Base-by-base conservation (phyloP, 2,329 filamentous ascomycete genomes). In the Fusarium brachygibbosum region DNA sequence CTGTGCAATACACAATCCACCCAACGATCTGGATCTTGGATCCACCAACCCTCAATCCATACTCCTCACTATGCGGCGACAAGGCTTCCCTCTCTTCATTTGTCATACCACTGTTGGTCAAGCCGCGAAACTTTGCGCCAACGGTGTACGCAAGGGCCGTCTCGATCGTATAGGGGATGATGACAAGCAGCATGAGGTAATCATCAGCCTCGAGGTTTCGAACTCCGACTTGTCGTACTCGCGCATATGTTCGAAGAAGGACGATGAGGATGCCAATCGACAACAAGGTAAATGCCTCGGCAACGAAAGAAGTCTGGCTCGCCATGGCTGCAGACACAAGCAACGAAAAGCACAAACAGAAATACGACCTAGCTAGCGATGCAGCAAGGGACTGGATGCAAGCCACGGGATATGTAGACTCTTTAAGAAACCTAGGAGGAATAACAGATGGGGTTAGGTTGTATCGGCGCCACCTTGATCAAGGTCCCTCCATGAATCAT, bases 11-110 rank as follows among this genome's bases (percentile, higher is more conserved):
- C 21, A 83, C 74, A 7, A 80, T 79, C 83, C 85, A 86, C 10
- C 86, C 86, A 1, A 83, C 74, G 12, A 88, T 74, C 57, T 87
- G 85, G 1, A 83, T 82, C 73, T 87, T 87, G 14, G 84, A 86
- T 0, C 85, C 86, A 8, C 79, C 80, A 14, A 86, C 80, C 74
- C 72, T 75, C 51, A 19, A 66, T 9, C 55, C 63, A 58, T 78
- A 84, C 69, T 86, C 83, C 13, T 80, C 69, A 2, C 80, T 83
- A 2, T 76, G 57, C 0, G 81, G 81, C 2, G 79, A 77, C 5
- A 87, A 73, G 0, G 75, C 65, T 2, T 74, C 73, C 11, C 86
- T 80, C 56, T 85, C 72, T 40, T 80, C 79, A 5, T 82, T 79
- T 2, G 84, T 85, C 83, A 87, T 86, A 42, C 78, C 72, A 59